Evolutionary conservation across 2,329 filamentous ascomycete species (phyloP).

Genomic region (Beauveria sp.): DNA sequence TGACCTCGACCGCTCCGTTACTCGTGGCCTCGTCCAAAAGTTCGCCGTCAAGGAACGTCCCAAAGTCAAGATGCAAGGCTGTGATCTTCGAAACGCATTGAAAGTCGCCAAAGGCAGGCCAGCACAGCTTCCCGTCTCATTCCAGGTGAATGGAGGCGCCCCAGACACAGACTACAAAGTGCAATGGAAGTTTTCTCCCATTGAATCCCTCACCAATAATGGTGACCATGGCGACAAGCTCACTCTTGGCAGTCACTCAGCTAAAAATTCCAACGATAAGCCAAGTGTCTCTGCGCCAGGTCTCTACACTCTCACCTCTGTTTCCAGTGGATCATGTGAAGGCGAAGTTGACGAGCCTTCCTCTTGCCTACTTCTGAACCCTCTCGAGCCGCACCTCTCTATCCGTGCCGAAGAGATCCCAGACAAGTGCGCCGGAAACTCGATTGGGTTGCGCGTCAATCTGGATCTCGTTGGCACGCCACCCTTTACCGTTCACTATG

Average conservation of each 20-base stretch:
- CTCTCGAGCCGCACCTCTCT: constrained; percentile 72
- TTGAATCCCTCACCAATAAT: constrained; percentile 59
- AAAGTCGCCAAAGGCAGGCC: constrained; percentile 71
- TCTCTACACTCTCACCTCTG: constrained; percentile 74
- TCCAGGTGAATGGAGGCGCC: constrained; percentile 51
- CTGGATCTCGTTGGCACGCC: constrained; percentile 88
- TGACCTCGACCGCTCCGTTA: constrained; percentile 58
- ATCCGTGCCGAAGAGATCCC: constrained; percentile 74
- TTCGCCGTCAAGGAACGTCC: constrained; percentile 87
- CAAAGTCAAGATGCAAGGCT: constrained; percentile 61
- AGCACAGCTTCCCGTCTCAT: constrained; percentile 62
- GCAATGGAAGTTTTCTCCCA: constrained; percentile 74
- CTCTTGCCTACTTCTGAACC: constrained; percentile 87
- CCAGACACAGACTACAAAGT: constrained; percentile 63
- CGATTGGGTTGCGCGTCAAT: constrained; percentile 82
- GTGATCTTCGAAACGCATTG: constrained; percentile 71
- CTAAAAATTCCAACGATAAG: constrained; percentile 54
- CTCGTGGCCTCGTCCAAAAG: constrained; percentile 60
- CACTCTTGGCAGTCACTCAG: constrained; percentile 48
- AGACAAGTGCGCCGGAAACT: constrained; percentile 91
- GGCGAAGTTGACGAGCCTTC: constrained; percentile 90
- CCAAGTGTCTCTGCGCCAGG: constrained; percentile 69
- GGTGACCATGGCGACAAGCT: constrained; percentile 61
- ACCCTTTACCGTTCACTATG: constrained; percentile 78
- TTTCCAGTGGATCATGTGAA: constrained; percentile 72